Evolutionary conservation across 768 basidiomycete species (phyloP).

Genomic region (Dendrothele bispora): DNA sequence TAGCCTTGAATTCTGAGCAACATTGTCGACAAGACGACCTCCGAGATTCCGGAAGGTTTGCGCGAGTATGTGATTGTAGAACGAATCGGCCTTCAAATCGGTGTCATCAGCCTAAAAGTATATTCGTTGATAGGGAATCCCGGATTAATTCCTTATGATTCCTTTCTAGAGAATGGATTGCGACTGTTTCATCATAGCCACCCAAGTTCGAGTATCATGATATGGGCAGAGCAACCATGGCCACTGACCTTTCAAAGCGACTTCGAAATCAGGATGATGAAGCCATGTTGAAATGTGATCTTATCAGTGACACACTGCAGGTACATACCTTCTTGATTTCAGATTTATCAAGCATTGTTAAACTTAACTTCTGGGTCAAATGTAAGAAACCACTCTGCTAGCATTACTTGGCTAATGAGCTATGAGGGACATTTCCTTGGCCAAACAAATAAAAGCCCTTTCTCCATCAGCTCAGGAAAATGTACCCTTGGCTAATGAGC

Average conservation of each 20-base stretch:
- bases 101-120: constrained; percentile 88
- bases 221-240: constrained; percentile 71
- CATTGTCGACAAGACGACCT: constrained; percentile 70
- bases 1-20: constrained; percentile 93
- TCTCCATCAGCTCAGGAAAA: constrained; percentile 53
- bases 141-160: not conserved
- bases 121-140: constrained; percentile 9
- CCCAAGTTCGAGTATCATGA: constrained; percentile 71
- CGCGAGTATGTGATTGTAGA: constrained; percentile 68
- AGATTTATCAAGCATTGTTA: not conserved
- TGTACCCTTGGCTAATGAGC: constrained; percentile 44
- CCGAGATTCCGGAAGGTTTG: constrained; percentile 58
- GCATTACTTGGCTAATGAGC: not conserved
- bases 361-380: constrained; percentile 40
- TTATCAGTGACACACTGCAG: constrained; percentile 86
- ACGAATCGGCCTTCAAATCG: constrained; percentile 67
- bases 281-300: constrained; percentile 74
- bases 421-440: constrained; percentile 65
- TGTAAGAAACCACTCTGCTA: constrained; percentile 26
- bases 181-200: constrained; percentile 86
- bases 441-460: constrained; percentile 61
- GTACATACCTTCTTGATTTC: constrained; percentile 37
- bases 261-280: constrained; percentile 72
- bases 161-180: constrained; percentile 77
- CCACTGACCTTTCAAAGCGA: constrained; percentile 67